Evolutionary conservation across 2,329 filamentous ascomycete species (phyloP), one percentile per base, ranked within the genome.

Genomic region (Cladobotryum mycophilum): DNA sequence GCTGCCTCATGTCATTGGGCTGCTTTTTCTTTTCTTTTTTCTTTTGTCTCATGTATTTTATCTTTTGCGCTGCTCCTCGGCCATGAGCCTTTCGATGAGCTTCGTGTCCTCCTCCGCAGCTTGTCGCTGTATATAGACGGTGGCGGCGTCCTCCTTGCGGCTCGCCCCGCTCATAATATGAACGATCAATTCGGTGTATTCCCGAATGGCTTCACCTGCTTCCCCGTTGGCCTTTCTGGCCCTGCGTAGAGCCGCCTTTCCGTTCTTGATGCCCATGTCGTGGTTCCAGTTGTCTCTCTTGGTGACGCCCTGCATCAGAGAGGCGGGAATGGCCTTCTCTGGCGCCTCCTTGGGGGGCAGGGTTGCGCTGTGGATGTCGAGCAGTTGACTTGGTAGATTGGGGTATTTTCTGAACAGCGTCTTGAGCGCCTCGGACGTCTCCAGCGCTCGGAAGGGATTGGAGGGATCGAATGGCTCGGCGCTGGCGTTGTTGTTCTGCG

Each of bases 131-230:
- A 79, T 60, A 5, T 70, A 41, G 6, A 65, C 65, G 6, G 67
- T 64, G 7, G 68, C 62, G 22, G 72, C 66, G 3, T 58, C 54
- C 8, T 57, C 58, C 7, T 57, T 56, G 18, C 58, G 43, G 9
- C 30, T 30, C 14, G 52, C 61, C 35, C 66, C 63, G 41, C 67
- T 65, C 49, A 82, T 67, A 34, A 82, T 64, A 50, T 75, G 70
- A 44, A 76, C 59, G 15, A 85, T 72, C 18, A 84, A 67, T 54
- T 80, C 78, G 43, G 75, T 77, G 59, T 82, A 86, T 63, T 84
- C 82, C 47, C 76, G 69, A 30, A 86, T 69, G 4, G 72, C 81
- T 56, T 84, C 79, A 30, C 80, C 80, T 51, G 76, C 76, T 56
- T 76, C 73, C n/a, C 75, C 72, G 1, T 74, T 70, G 30, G 73